Conservation (phyloP, 2,329 filamentous ascomycete species). For the Xylaria sp. region DNA sequence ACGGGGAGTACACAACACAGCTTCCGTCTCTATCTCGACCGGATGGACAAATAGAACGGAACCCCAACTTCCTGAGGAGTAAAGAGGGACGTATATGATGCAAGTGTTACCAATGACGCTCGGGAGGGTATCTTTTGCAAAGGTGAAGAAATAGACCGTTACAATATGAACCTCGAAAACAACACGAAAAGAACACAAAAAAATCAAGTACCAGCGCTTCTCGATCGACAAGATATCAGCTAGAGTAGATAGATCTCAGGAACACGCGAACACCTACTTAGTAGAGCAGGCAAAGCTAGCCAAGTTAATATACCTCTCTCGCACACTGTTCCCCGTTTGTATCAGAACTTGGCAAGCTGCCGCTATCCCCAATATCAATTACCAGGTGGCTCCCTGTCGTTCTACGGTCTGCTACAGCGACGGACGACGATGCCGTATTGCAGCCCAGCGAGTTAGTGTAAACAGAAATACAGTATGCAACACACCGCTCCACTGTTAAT, state of each 20-base stretch:
- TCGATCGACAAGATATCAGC: too few species aligned
- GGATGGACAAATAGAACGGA: not conserved
- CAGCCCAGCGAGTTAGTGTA: not conserved
- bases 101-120: not conserved
- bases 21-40: not conserved
- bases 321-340: not conserved
- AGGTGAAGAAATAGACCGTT: not conserved
- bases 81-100: not conserved
- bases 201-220: too few species aligned
- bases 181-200: too few species aligned
- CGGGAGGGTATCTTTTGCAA: constrained; percentile 2
- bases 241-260: too few species aligned
- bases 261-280: not conserved
- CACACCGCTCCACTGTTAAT: constrained; percentile 6
- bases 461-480: constrained; percentile 5
- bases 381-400: not conserved
- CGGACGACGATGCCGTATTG: constrained; percentile 22
- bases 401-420: not conserved
- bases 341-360: not conserved
- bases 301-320: not conserved
- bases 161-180: not conserved
- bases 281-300: not conserved
- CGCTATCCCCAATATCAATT: not conserved
- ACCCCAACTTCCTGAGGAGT: not conserved
- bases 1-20: constrained; percentile 4